Base-by-base conservation (phyloP, 495 filamentous ascomycete species). In the Diplogelasinospora grovesii region DNA sequence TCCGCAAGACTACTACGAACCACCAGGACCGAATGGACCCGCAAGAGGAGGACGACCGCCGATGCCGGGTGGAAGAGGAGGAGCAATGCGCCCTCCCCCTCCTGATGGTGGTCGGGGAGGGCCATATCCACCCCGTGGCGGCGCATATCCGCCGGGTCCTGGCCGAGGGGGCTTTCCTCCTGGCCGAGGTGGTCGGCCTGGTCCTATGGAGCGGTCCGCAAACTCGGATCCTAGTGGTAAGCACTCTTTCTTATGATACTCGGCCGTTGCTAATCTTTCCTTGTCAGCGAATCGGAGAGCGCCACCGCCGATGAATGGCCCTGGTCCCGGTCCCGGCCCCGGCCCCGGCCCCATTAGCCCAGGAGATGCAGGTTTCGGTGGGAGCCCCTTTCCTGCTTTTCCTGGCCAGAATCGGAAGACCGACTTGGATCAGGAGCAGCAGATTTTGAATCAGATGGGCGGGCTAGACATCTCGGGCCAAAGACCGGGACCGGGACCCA, bases 311-410 rank as follows among this genome's bases (percentile, higher is more conserved):
- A 54, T 64, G 50, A 49, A 51, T 25, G 56, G 41, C 19, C 30
- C 39, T 9, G 43, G 46, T 1, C 45, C n/a, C n/a, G n/a, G n/a
- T n/a, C n/a, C n/a, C n/a, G 56, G 41, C 19, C 30, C 39, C 5
- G 43, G 46, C 1, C 45, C 50, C 2, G 24, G 36, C 15, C 33
- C 48, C 3, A 35, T 39, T 22, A 57, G 49, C 25, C 73, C 78
- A 7, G 67, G 70, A 8, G 66, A 65, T 4, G 52, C 66, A 27
- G 60, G 73, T n/a, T 82, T 75, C 53, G 81, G 46, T 3, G 41
- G 83, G 31, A 81, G 78, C 46, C 75, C 82, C 3, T 87, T 85
- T 44, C 80, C 83, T 9, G 65, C 71, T 1, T 85, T 85, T 43
- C 76, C 77, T 0, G 71, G 71, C 22, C 58, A 63, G 30, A 65